Evolutionary conservation across 257 asterid genomes (phyloP), one percentile per base, ranked within the genome.

Genomic region (Thymus quinquecostatus): DNA sequence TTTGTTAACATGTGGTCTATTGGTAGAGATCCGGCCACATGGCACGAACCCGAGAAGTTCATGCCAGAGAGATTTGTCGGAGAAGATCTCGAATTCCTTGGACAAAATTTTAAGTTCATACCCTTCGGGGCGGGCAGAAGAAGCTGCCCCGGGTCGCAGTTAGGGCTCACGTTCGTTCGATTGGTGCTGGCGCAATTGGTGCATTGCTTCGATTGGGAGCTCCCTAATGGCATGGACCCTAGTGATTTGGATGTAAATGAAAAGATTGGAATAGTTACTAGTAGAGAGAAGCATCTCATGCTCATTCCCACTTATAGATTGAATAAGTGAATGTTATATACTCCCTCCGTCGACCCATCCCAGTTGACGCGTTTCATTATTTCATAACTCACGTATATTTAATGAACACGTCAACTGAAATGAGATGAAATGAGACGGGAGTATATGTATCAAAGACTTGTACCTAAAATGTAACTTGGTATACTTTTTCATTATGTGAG

Each of bases 131-230:
- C 85, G 0, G 85, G 78, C 1, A 48, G 85, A 13, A 70, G 84
- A 72, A 60, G 82, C 5, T 81, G 85, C 53, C 85, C 80, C 3
- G 82, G 85, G 14, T 6, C 54, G 78, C 79, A 75, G 47, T 14
- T 81, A 63, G 82, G 81, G 34, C 58, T 81, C 2, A 41, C 48
- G 8, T 4, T 77, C 27, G 78, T 81, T 14, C 56, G 61, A 28
- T 32, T 81, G 4, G 61, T 74, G 61, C 36, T 81, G 68, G 75
- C 85, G 0, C 85, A 77, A 30, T 36, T 82, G 56, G 79, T 78
- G 28, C 86, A 82, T 68, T 82, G 81, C 75, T 78, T 78, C 28
- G 80, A 77, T 61, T 81, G 82, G 85, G 66, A 65, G 68, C 82
- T 81, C 38, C 73, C 78, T 0, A 12, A 55, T 34, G 77, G 66